Base-by-base conservation (phyloP, 106 monocot species). In the Narthecium ossifragum region DNA sequence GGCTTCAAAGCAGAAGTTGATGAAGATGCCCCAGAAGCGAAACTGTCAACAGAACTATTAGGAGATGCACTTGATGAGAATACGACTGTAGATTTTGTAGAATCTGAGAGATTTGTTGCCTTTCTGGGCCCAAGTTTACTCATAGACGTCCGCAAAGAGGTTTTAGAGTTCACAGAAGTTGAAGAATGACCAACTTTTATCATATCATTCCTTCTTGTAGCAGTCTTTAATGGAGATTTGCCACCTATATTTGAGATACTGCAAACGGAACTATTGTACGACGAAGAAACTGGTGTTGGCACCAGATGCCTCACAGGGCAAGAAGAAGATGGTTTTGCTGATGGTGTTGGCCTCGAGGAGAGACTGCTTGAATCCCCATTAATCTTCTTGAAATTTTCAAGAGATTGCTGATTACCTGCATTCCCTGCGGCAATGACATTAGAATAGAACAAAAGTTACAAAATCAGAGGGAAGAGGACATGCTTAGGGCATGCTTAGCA, bases 21-120 rank as follows among this genome's bases (percentile, higher is more conserved):
- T 31, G 65, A 68, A 53, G 66, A 65, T 32, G 73, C 51, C 22
- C 31, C 73, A n/a, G 68, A 79, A 2, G 63, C 59, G 24, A 78
- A 18, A 46, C 77, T 84, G 51, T 78, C 78, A 12, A 75, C 23
- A 4, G 78, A 84, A 70, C 83, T 75, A n/a, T 22, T 58, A 0
- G 78, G 75, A 24, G 83, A 84, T 32, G 51, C 45, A 33, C 26
- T 70, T 30, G 78, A 55, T 23, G 48, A 36, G 8, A 50, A 53
- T 5, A 23, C 52, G 31, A 22, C 5, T 53, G 18, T 24, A 7
- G 51, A 64, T 1, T 51, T 51, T 25, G 24, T 14, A 25, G 9
- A 22, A 37, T 28, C 21, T 52, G 34, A 33, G 31, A 22, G 32
- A 26, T 12, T 23, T 22, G 10, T 57, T 25, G 50, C 29, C 37